Base-by-base conservation (phyloP, 2,329 filamentous ascomycete genomes). In the Shiraia sp. region DNA sequence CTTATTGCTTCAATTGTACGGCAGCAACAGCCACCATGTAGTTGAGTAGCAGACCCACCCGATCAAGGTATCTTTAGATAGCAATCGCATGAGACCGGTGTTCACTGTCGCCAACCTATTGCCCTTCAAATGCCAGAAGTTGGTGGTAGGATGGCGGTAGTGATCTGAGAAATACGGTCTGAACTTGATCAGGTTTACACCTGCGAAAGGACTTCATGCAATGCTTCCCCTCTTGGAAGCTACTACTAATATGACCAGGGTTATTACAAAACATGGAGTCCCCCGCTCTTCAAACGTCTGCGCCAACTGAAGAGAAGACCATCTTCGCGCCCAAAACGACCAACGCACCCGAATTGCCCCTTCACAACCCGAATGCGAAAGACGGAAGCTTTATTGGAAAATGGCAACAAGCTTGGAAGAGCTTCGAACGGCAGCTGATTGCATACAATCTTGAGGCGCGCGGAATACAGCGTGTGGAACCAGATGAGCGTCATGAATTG, bases 371-470 rank as follows among this genome's bases (percentile, higher is more conserved):
- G n/a, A 31, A 40, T 7, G 28, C 32, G 16, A 13, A 27, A 15
- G 10, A 27, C 40, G 9, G 31, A 40, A 28, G 32, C 25, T 3
- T 16, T 28, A 15, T 28, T 12, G 54, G 46, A 26, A 53, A 30
- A 46, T 31, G 59, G 39, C 52, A 57, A 29, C 32, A 40, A 14
- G 42, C 32, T 17, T 66, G 60, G 59, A 58, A 55, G 35, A 33
- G 55, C 3, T 69, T 75, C 27, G 72, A 76, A 55, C 58, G 56
- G 28, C 70, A 65, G n/a, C 53, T 76, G 6, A 60, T 72, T 2
- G 70, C 69, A 41, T 80, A 78, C 62, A 81, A 80, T 46, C 67
- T 82, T 32, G 82, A 85, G 58, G 75, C 78, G 10, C 76, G 81
- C 32, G 81, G 82, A 7, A 83, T 84, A 33, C 73, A 82, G 56